Base-by-base conservation (phyloP, 805 yeast species). In the Metschnikowia amazonensis region DNA sequence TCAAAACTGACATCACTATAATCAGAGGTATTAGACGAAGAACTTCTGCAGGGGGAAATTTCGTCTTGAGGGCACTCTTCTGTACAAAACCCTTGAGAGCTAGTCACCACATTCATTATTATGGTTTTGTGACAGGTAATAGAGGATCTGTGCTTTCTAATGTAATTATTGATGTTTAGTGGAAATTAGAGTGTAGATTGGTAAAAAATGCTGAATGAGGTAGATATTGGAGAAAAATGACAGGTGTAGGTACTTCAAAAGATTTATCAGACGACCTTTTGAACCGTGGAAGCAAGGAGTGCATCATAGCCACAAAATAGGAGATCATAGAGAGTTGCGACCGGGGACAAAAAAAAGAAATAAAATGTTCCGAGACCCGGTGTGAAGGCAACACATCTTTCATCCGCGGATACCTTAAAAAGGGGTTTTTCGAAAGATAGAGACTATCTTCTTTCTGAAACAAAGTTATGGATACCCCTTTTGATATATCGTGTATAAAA, bases 261-360 rank as follows among this genome's bases (percentile, higher is more conserved):
- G 24, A 5, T 18, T 25, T 27, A 13, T 8, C 6, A 16, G 31
- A 25, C 17, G 25, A n/a, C 27, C 18, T 20, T 35, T 21, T 8
- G 24, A 29, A n/a, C n/a, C n/a, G n/a, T n/a, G 41, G 33, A 37
- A 30, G 42, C 42, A 39, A 31, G 42, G 42, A 39, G 42, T 39
- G 42, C 36, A 39, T 39, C n/a, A 29, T 18, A 18, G 17, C 41
- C 33, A 37, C 29, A 18, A 24, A 27, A 37, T 37, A 37, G 41
- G 41, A 39, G 42, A 39, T 39, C 42, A 11, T 20, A 29, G 29
- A n/a, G 33, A 13, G 42, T 31, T 39, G 42, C 42, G 42, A 30
- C 42, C 42, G 28, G 42, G 21, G 32, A 28, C 20, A 18, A 37
- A 37, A n/a, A 36, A 37, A 37, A 37, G 33, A 28, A 37, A 37